Evolutionary conservation across 495 filamentous ascomycete species (phyloP).

Genomic region (Thermothielavioides terrestris): DNA sequence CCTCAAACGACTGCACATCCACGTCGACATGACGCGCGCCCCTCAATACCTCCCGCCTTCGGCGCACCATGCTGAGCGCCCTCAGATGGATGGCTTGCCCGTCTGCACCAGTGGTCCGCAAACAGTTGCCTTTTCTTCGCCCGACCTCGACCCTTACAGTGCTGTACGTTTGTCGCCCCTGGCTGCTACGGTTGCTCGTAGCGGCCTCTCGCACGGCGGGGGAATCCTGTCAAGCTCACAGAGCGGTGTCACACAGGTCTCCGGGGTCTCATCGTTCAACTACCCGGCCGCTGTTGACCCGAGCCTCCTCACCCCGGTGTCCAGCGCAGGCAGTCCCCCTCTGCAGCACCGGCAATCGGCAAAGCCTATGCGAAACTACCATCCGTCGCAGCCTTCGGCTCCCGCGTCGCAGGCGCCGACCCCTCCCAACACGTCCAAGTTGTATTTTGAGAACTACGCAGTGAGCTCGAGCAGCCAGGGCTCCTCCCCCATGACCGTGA

Average conservation of each 20-base stretch:
- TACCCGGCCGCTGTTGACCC: conserved; percentile 36
- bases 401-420: conserved; percentile 34
- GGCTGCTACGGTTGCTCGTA: too few relatives aligned
- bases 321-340: conserved; percentile 36
- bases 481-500: conserved; percentile 29
- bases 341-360: conserved; percentile 28
- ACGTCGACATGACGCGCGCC: conserved; percentile 24
- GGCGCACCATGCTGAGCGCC: conserved; percentile 14
- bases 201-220: too few relatives aligned
- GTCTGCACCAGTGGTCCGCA: conserved; percentile 15
- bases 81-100: conserved; percentile 16
- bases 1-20: conserved; percentile 14
- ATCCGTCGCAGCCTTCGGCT: conserved; percentile 19
- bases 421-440: conserved; percentile 35
- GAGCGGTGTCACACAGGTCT: conserved; percentile 14
- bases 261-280: conserved; percentile 37
- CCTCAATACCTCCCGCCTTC: conserved; percentile 25
- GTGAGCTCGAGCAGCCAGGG: conserved; percentile 25
- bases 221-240: neutral
- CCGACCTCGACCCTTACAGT: conserved; percentile 25
- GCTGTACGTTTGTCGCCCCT: conserved; percentile 20
- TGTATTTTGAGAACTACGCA: conserved; percentile 31
- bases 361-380: conserved; percentile 30
- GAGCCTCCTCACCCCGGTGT: conserved; percentile 40
- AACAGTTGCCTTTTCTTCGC: conserved; percentile 18